Base-by-base conservation (phyloP, 495 filamentous ascomycete species). In the Pyronema domesticum region DNA sequence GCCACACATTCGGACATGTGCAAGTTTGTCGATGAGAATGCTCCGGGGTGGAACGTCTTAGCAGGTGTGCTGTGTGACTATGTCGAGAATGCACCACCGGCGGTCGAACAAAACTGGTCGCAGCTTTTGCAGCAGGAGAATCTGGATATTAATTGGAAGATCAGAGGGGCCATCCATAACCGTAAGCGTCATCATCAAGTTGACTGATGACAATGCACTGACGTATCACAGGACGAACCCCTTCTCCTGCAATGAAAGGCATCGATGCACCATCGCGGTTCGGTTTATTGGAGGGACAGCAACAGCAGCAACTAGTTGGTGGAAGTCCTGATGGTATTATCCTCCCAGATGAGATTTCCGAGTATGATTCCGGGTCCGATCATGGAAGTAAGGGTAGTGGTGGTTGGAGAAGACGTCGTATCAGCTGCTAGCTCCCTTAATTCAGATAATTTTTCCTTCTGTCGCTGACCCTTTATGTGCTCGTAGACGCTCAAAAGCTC, bases 1-100 rank as follows among this genome's bases (percentile, higher is more conserved):
- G 80, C 83, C 1, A 81, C 78, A n/a, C 86, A 94, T 64, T 82
- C 80, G n/a, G 74, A 77, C 37, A 91, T 94, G 84, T 87, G 80
- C 71, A 91, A 86, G 61, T 94, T 91, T 57, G 80, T 83, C 34
- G 79, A 77, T 58, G 75, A 78, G 17, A 77, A 72, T 54, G 73
- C 85, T 0, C 80, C 86, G 0, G 86, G 86, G 1, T 94, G 81
- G 59, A 74, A 80, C 43, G 79, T 80, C 14, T 74, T 94, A 11
- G 79, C 80, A 1, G 83, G 81, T 35, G 80, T 81, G 0, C 69
- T 94, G 10, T 72, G 78, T 39, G 75, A 83, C 15, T 94, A 85
- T 72, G 76, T 78, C 0, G 65, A 71, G 3, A 73, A 79, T 45
- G 79, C 79, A 1, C 77, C 78, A 1, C 58, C 69, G 1, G 71